A percentile compares a stretch with the other conserved stretches of the same genome.
Conservation (phyloP, 176 grass and related monocot genomes). For the Phragmites australis region DNA sequence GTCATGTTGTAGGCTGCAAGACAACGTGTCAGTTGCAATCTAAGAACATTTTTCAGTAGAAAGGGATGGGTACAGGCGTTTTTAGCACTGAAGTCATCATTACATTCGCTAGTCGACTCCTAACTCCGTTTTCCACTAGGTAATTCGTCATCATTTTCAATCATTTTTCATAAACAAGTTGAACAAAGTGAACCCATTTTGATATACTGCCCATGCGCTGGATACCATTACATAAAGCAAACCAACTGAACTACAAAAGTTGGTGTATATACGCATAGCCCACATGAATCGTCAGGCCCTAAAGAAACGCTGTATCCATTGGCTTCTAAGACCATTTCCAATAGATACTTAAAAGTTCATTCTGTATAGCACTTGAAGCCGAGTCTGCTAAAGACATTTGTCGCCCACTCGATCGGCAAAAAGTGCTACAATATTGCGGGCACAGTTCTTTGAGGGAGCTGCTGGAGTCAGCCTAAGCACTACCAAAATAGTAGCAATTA, state of each 20-base stretch:
- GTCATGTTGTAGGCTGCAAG: background rate
- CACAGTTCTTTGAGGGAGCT: too few species aligned
- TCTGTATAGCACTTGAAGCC: too few species aligned
- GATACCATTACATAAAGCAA: slow-evolving; percentile 52
- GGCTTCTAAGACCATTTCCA: background rate
- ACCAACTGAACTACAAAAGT: slow-evolving; percentile 5
- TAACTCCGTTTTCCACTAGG: background rate
- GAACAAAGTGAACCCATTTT: slow-evolving; percentile 17
- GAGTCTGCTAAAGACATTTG: too few species aligned
- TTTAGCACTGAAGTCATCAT: background rate
- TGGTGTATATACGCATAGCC: background rate
- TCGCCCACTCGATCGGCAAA: too few species aligned
- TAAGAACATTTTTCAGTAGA: slow-evolving; percentile 12
- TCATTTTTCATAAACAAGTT: slow-evolving; percentile 1
- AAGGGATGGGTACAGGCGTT: too few species aligned
- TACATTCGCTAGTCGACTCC: slow-evolving; percentile 16
- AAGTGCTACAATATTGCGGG: too few species aligned
- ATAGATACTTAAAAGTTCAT: too few species aligned
- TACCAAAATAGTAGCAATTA: slow-evolving; percentile 17
- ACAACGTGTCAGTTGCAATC: background rate
- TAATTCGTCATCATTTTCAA: slow-evolving; percentile 11
- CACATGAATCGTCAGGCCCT: background rate
- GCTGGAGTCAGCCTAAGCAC: background rate
- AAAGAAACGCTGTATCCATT: background rate
- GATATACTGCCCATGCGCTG: slow-evolving; percentile 34